phyloP scores from a whole-genome alignment of 2,329 filamentous ascomycete genomes.

The Arthrobotrys musiformis region DNA sequence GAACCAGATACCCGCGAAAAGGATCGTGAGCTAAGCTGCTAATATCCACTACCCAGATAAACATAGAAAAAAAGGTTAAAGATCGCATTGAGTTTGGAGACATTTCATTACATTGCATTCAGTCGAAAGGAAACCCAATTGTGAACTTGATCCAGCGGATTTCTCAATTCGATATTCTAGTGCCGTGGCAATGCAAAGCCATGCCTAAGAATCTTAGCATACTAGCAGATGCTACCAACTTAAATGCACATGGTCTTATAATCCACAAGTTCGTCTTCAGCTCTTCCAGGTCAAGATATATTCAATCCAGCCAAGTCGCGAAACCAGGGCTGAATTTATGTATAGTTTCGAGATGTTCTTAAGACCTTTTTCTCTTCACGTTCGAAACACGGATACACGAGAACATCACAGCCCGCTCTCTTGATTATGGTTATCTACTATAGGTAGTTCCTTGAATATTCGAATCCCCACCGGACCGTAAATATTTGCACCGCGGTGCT shows the following conservation, averaged over 20 bases:
- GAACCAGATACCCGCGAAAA: too few relatives aligned
- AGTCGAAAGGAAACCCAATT: neutral
- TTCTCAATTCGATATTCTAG: too few relatives aligned
- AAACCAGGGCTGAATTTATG: neutral
- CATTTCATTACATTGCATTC: too few relatives aligned
- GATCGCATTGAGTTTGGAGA: too few relatives aligned
- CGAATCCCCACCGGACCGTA: too few relatives aligned
- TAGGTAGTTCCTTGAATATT: too few relatives aligned
- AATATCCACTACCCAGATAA: too few relatives aligned
- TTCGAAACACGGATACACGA: neutral
- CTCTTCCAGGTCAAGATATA: neutral
- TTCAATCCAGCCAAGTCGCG: neutral
- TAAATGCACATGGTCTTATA: too few relatives aligned
- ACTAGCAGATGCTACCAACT: slow-evolving; percentile 8
- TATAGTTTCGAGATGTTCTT: neutral
- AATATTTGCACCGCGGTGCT: too few relatives aligned
- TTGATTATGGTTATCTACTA: neutral
- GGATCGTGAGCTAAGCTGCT: too few relatives aligned
- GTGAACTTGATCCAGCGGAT: neutral
- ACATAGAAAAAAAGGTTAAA: too few relatives aligned
- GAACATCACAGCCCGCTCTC: neutral
- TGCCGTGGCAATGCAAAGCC: neutral
- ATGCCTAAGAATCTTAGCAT: slow-evolving; percentile 17
- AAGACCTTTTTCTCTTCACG: neutral
- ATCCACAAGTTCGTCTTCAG: too few relatives aligned